Evolutionary conservation across 768 basidiomycete species (phyloP), one percentile per base, ranked within the genome.

Genomic region (Russula virescens): DNA sequence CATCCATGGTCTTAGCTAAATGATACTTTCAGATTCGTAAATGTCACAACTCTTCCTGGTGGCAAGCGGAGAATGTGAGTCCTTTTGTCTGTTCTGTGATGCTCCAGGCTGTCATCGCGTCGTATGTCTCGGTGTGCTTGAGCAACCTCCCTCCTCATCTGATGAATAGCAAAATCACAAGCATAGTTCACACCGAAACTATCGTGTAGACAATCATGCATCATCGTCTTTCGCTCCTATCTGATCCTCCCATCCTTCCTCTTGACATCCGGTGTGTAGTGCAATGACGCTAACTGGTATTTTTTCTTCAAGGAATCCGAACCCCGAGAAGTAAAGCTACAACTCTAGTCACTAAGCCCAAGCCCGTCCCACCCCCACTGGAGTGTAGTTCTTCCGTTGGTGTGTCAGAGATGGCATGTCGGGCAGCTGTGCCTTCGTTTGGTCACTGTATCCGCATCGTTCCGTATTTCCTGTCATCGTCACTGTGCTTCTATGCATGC

Each of bases 171-270:
- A 73, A 74, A 77, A 76, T 75, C 51, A 63, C 79, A 79, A 75
- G 88, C 93, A 94, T 94, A 94, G 94, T 95, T 94, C 92, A 95
- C 90, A 86, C 93, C 87, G 92, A 96, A 91, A 75, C 76, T 73
- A 76, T 75, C 71, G 75, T 94, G 91, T 90, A 86, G 89, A 94
- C 77, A 87, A 81, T 76, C 77, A 83, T 80, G 68, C 86, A 91
- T 91, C 88, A 79, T 84, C 75, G 92, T 97, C 94, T 95, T 95
- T 95, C 94, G 93, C 94, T 95, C 92, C 93, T 95, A 95, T 95
- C 92, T 95, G 94, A 95, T 75, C 43, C 21, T 65, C 68, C 65
- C 71, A 57, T 65, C 61, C 59, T 38, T 55, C 48, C 52, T 60
- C 56, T 48, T 49, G 66, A 28, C 43, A 35, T 58, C 49, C 35